Evolutionary conservation across 2,329 filamentous ascomycete genomes (phyloP), one percentile per base, ranked within the genome.

Genomic region (Talaromyces marneffei): DNA sequence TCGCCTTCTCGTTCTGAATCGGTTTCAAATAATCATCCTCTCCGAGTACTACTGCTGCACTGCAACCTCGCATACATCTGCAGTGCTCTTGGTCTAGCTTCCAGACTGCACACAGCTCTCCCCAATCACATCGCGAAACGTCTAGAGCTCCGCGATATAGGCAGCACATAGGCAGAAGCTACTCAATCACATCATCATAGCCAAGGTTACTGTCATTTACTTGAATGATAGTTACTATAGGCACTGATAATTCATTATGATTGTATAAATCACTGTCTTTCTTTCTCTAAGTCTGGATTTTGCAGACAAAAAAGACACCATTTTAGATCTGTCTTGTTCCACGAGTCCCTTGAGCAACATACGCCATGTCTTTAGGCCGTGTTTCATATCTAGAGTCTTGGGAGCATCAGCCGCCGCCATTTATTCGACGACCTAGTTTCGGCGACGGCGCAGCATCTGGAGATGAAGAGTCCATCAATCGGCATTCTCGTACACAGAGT

Each of bases 331-430:
- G 25, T 29, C 25, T 9, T 18, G 27, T 48, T 6, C 44, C 29
- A 48, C 48, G 48, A 33, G 48, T 33, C 20, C n/a, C 48, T 52
- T 52, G 48, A 52, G 29, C 48, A 18, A 23, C 48, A 3, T 35
- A 14, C 64, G 71, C 60, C 23, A 79, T 79, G 77, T 78, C 77
- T 53, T 68, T 79, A 16, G 72, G 71, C 55, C 74, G 77, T 59
- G 69, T 78, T 48, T 72, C 74, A 37, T 79, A 77, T 42, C 66
- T 78, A n/a, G 76, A 79, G 65, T 74, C 75, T 46, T 78, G 76
- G 72, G 76, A 77, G 44, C 72, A 72, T 27, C 71, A 67, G 54
- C 70, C 70, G 27, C 65, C 69, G 6, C 66, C 70, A 20, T 65
- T 71, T 44, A 65, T 70, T 48, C 69, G 68, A 54, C 67, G 65